Evolutionary conservation across 2,329 filamentous ascomycete genomes (phyloP).

Genomic region (Didymellaceae sp.): DNA sequence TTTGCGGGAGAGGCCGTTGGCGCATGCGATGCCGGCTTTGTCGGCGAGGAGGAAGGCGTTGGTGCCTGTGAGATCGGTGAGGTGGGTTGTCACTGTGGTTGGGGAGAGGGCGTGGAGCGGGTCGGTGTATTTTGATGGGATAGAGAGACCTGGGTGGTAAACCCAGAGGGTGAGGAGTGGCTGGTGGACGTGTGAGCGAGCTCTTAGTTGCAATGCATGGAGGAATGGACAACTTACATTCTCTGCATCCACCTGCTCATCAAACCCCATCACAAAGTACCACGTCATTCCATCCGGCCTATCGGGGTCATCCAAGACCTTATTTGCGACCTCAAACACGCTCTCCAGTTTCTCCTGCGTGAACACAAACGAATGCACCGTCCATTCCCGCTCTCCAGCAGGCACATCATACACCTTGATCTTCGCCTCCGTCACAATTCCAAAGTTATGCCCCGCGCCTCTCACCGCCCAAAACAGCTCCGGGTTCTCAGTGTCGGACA

Average conservation of each 20-base stretch:
- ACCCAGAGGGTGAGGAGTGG: constrained; percentile 1
- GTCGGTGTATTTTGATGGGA: not conserved
- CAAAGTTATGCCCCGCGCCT: constrained; percentile 46
- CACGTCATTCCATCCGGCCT: not conserved
- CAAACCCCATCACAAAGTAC: constrained; percentile 1
- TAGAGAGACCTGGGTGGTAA: not conserved
- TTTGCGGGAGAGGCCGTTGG: not conserved
- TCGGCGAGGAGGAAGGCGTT: not conserved
- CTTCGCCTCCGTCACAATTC: constrained; percentile 34
- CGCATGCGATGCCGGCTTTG: not conserved
- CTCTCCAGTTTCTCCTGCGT: constrained; percentile 3
- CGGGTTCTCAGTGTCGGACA: constrained; percentile 36
- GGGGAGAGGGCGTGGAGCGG: not conserved
- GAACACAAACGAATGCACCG: not conserved
- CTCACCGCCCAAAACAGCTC: constrained; percentile 51
- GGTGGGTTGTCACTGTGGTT: not conserved
- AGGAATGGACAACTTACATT: not conserved
- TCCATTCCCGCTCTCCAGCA: constrained; percentile 8
- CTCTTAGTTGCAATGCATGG: not conserved
- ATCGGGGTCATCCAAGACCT: not conserved
- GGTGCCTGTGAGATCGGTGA: not conserved
- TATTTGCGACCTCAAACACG: not conserved
- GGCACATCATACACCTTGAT: constrained; percentile 26
- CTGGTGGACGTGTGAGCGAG: not conserved
- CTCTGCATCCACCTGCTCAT: not conserved